Evolutionary conservation across 345 rosid genomes (phyloP).

Genomic region (Eucalyptus marginata): DNA sequence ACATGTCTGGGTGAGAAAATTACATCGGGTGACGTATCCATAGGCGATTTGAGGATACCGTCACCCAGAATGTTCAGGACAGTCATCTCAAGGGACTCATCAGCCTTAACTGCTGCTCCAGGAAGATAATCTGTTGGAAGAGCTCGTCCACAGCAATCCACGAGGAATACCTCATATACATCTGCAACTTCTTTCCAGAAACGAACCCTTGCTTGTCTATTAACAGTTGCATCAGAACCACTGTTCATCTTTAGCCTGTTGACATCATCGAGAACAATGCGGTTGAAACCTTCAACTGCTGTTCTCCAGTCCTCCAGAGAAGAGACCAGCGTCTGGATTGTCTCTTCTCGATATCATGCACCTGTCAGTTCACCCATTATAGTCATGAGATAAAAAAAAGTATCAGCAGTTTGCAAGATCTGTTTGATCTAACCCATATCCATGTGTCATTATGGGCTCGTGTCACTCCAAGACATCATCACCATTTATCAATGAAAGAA

Average conservation of each 20-base stretch:
- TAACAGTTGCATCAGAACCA: conserved; percentile 34
- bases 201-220: conserved; percentile 57
- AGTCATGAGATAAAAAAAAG: background rate
- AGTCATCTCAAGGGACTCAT: conserved; percentile 85
- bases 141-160: conserved; percentile 88
- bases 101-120: conserved; percentile 35
- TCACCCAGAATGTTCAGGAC: conserved; percentile 65
- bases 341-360: conserved; percentile 94
- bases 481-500: background rate
- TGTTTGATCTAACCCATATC: background rate
- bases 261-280: conserved; percentile 57
- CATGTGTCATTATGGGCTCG: background rate
- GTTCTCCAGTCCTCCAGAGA: no score
- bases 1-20: background rate
- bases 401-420: background rate
- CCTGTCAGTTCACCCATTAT: conserved; percentile 10
- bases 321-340: conserved; percentile 79
- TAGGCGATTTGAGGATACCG: conserved; percentile 49
- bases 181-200: conserved; percentile 97
- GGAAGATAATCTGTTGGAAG: conserved; percentile 71
- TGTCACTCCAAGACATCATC: background rate
- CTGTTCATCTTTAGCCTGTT: conserved; percentile 13
- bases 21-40: conserved; percentile 78
- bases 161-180: conserved; percentile 85
- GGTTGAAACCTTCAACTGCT: conserved; percentile 86